Evolutionary conservation across 2,329 filamentous ascomycete species (phyloP), one percentile per base, ranked within the genome.

Genomic region (Nothomitra cinnamomea): DNA sequence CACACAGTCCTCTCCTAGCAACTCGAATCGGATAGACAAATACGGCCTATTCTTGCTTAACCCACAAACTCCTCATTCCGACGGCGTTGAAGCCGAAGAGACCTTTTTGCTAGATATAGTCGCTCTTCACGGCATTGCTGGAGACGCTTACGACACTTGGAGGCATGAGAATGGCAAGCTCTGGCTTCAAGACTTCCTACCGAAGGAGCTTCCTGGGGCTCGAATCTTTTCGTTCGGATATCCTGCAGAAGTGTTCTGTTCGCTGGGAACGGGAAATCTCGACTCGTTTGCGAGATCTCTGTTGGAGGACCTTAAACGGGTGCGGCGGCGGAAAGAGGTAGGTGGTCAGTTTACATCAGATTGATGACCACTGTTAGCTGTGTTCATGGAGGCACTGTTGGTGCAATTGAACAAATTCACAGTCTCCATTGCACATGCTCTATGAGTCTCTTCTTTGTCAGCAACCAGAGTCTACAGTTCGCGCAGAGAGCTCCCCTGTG

Each of bases 341-440:
- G 38, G 15, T 41, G 19, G 38, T 19, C 38, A 5, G 3, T 41
- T n/a, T 19, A 41, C 15, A 13, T 41, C 38, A 15, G 38, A 41
- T 3, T 15, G 38, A 41, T 38, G 35, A 38, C 15, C 15, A 41
- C n/a, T 5, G 4, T 15, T 15, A 15, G 38, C 15, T 5, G n/a
- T 41, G 38, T 15, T 41, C 72, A 48, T 69, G 87, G n/a, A 77
- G 79, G n/a, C n/a, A n/a, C n/a, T n/a, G n/a, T n/a, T n/a, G n/a
- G n/a, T n/a, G n/a, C n/a, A n/a, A n/a, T n/a, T n/a, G n/a, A n/a
- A n/a, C n/a, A n/a, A n/a, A n/a, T n/a, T n/a, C n/a, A n/a, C n/a
- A n/a, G n/a, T n/a, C n/a, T n/a, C n/a, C n/a, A n/a, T n/a, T n/a
- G n/a, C n/a, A n/a, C n/a, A n/a, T n/a, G n/a, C n/a, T n/a, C n/a